Evolutionary conservation across 371 early-diverging fungal genomes (phyloP).

Genomic region (Actinomortierella ambigua): DNA sequence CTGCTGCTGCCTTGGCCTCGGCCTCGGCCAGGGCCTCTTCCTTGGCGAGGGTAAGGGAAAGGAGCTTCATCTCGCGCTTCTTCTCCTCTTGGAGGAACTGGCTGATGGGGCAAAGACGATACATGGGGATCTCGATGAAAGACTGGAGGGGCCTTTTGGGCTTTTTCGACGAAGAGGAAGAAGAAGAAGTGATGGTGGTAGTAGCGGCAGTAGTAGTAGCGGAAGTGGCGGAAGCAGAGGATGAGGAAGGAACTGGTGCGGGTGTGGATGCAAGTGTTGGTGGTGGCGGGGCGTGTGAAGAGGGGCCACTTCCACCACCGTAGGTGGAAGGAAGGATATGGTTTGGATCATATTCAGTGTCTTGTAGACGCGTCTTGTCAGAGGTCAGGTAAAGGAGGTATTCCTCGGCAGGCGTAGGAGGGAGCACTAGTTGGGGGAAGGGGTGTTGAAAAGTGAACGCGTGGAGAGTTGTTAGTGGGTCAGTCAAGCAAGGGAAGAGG

Average conservation of each 20-base stretch:
- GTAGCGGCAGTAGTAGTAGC: neutral
- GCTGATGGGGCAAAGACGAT: constrained; percentile 27
- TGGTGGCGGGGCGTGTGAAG: neutral
- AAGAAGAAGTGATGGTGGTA: neutral
- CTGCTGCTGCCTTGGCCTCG: constrained; percentile 12
- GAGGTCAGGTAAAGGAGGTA: constrained; percentile 30
- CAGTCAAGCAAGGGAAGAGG: neutral
- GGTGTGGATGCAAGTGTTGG: constrained; percentile 5
- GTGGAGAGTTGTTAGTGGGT: no score
- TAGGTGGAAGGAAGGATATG: constrained; percentile 29
- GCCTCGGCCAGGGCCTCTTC: constrained; percentile 2
- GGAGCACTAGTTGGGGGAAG: constrained; percentile 10
- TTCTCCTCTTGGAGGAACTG: constrained; percentile 45
- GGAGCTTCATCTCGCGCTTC: constrained; percentile 28
- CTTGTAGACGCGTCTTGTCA: constrained; percentile 5
- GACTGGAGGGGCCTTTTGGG: neutral
- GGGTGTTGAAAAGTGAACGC: no score
- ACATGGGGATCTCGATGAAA: constrained; percentile 41
- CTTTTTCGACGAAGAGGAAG: neutral
- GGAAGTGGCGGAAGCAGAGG: constrained; percentile 7
- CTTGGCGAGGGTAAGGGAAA: constrained; percentile 37
- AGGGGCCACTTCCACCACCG: constrained; percentile 10
- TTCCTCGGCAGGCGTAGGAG: constrained; percentile 34
- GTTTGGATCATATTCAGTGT: constrained; percentile 11
- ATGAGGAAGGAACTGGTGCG: constrained; percentile 1